A percentile compares a stretch with the other conserved stretches of the same genome.
Evolutionary conservation across 768 basidiomycete species (phyloP).

Genomic region (Lentinula edodes): DNA sequence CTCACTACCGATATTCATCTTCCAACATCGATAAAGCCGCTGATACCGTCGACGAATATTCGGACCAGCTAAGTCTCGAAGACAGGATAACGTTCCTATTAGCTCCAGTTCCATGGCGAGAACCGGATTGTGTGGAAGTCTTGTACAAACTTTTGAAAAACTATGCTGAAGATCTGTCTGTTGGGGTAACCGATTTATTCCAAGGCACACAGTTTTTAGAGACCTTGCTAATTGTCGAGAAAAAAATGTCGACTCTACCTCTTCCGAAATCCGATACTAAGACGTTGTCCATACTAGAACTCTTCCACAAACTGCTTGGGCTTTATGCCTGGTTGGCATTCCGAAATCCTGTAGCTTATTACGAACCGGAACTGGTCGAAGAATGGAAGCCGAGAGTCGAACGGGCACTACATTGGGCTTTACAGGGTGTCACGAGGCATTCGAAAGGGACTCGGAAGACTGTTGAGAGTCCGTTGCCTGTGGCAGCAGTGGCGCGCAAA

Average conservation of each 20-base stretch:
- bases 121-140: slow-evolving; percentile 25
- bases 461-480: not conserved
- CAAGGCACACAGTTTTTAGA: slow-evolving; percentile 30
- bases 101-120: slow-evolving; percentile 53
- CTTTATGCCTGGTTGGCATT: slow-evolving; percentile 83
- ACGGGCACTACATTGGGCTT: slow-evolving; percentile 57
- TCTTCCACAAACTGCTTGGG: slow-evolving; percentile 69
- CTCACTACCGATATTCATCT: slow-evolving; percentile 32
- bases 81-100: slow-evolving; percentile 42
- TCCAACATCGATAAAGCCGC: slow-evolving; percentile 21
- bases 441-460: not conserved
- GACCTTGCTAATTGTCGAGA: slow-evolving; percentile 36
- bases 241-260: slow-evolving; percentile 18
- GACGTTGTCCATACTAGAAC: slow-evolving; percentile 46
- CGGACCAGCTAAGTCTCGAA: slow-evolving; percentile 29
- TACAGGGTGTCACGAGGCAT: slow-evolving; percentile 34
- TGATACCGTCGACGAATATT: slow-evolving; percentile 37
- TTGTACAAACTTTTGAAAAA: slow-evolving; percentile 33
- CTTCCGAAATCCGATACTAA: not conserved
- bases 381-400: slow-evolving; percentile 61
- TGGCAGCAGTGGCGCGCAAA: not conserved
- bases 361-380: slow-evolving; percentile 43
- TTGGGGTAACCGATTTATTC: slow-evolving; percentile 30
- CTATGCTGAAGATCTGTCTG: slow-evolving; percentile 40
- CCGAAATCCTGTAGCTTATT: slow-evolving; percentile 64